Evolutionary conservation across 768 basidiomycete species (phyloP).

Genomic region (Hygrocybe coccinea): DNA sequence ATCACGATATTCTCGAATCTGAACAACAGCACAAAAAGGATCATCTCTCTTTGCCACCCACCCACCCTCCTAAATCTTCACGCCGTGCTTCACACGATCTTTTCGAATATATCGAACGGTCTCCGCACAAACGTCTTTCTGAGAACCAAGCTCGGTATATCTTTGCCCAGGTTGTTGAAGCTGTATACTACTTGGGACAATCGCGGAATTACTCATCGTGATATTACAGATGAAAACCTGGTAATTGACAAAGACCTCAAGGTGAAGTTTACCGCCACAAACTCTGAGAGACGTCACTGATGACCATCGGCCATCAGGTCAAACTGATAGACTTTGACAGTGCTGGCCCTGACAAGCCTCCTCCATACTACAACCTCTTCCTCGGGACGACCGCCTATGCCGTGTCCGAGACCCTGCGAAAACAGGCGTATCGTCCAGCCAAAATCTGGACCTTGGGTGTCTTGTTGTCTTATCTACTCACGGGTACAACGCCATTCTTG

Average conservation of each 20-base stretch:
- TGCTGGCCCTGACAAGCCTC: constrained; percentile 58
- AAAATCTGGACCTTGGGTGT: constrained; percentile 97
- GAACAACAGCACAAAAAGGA: constrained; percentile 8
- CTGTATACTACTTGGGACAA: constrained; percentile 74
- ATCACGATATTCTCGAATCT: background rate
- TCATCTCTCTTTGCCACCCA: constrained; percentile 7
- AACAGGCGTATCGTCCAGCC: constrained; percentile 85
- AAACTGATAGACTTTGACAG: constrained; percentile 97
- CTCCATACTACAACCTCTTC: constrained; percentile 71
- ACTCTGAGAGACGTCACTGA: background rate
- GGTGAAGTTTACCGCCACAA: constrained; percentile 33
- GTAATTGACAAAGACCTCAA: constrained; percentile 71
- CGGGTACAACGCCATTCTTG: constrained; percentile 89
- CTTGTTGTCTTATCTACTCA: constrained; percentile 89
- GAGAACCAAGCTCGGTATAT: constrained; percentile 78
- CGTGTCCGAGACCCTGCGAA: constrained; percentile 86
- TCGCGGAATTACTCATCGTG: constrained; percentile 87
- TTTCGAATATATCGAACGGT: constrained; percentile 93
- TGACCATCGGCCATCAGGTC: constrained; percentile 45
- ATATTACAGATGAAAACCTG: constrained; percentile 96
- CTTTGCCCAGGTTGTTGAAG: constrained; percentile 84
- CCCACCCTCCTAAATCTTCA: constrained; percentile 40
- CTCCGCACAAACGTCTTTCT: constrained; percentile 68
- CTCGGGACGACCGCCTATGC: constrained; percentile 96
- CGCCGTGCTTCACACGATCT: constrained; percentile 84